These are phyloP conservation scores for Graphiopsis chlorocephala DNA, from an alignment of 2,329 filamentous ascomycete species.

Conservation along the genomic window DNA sequence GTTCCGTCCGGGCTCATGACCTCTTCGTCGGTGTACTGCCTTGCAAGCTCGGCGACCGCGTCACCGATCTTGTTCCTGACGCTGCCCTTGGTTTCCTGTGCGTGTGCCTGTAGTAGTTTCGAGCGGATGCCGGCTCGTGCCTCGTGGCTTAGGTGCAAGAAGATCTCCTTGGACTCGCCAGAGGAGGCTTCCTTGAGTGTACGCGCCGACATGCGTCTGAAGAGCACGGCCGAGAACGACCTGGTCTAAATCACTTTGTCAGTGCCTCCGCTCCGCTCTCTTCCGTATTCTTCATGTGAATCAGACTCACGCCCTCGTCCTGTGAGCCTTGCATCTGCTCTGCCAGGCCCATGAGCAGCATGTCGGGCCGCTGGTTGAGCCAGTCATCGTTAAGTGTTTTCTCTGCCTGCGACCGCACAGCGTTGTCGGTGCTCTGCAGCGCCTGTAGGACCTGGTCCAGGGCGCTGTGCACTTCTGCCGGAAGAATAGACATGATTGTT, in stretches of 20 bases:
- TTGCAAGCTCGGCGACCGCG: constrained; percentile 91
- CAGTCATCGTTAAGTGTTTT: constrained; percentile 89
- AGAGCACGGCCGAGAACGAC: constrained; percentile 89
- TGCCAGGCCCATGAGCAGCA: constrained; percentile 87
- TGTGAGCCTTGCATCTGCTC: constrained; percentile 84
- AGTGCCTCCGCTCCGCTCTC: not conserved
- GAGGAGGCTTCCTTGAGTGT: constrained; percentile 69
- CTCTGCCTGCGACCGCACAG: constrained; percentile 78
- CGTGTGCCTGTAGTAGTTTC: constrained; percentile 76
- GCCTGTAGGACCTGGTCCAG: constrained; percentile 83
- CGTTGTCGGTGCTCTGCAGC: constrained; percentile 87
- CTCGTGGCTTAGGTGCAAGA: constrained; percentile 71
- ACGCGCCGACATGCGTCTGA: constrained; percentile 89
- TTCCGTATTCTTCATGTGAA: not conserved
- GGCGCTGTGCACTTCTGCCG: constrained; percentile 78
- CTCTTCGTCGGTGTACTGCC: constrained; percentile 83
- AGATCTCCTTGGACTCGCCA: constrained; percentile 75
- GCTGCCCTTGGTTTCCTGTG: constrained; percentile 66
- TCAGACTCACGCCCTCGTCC: constrained; percentile 63
- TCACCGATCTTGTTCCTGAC: constrained; percentile 96
- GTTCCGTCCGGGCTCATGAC: constrained; percentile 30
- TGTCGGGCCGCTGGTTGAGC: constrained; percentile 75
- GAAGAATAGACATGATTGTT: constrained; percentile 64
- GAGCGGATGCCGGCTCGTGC: constrained; percentile 76
- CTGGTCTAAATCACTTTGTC: constrained; percentile 61